Evolutionary conservation across 768 basidiomycete species (phyloP), one percentile per base, ranked within the genome.

Genomic region (Hemileccinum rubropunctum): DNA sequence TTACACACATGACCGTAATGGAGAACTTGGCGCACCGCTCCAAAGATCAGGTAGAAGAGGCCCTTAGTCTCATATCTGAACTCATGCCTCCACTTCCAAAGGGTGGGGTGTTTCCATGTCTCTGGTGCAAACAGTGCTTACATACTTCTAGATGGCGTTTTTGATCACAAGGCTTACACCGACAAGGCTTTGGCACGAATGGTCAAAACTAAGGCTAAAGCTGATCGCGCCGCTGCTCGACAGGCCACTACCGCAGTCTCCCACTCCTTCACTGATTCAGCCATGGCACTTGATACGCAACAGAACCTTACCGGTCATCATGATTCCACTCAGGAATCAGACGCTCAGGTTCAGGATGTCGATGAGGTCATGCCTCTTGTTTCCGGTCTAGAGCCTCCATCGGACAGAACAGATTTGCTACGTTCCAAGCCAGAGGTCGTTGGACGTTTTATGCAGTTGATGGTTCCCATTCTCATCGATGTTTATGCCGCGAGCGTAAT

Each of bases 401-500:
- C 63, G 6, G 85, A 87, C 60, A 75, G 95, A 42, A 81, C 86
- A 14, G 86, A 92, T 38, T 65, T 97, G 40, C 69, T 95, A 38
- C 82, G 86, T 47, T 82, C 81, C 4, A 84, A 87, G 52, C 79
- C 86, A 20, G 76, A 73, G n/a, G 82, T 91, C 23, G 86, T 95
- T 42, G 83, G 80, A 17, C 80, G 84, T 14, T 98, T 94, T 69
- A 90, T 95, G 80, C 81, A 83, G 41, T 74, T 95, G 30, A 83
- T 93, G 60, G 85, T 98, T 0, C 97, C 97, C 1, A 92, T 97
- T 48, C 79, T 99, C 48, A 86, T 98, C 51, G 97, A 98, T 60
- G 95, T 99, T n/a, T 98, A 98, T 69, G 89, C 95, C n/a, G 95
- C 97, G 27, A 97, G 92, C 65, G 95, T 98, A 23, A 84, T 86